Conservation (phyloP, 768 basidiomycete species). For the Tulasnella sp. region DNA sequence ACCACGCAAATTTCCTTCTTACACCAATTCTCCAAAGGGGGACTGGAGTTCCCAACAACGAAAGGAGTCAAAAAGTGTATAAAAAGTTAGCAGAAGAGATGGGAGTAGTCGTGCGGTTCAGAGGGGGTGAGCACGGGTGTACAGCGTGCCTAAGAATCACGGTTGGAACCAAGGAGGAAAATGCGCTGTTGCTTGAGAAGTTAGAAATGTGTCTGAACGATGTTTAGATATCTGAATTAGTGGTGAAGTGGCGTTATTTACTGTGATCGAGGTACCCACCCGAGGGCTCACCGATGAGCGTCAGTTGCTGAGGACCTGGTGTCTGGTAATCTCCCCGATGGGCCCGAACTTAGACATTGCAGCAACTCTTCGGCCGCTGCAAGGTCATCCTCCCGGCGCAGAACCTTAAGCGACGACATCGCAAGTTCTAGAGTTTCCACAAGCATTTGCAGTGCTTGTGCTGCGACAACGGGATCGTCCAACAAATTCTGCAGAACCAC, state of each 20-base stretch:
- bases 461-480: not conserved
- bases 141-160: slow-evolving; percentile 80
- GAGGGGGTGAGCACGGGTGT: slow-evolving; percentile 80
- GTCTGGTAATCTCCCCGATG: not conserved
- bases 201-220: too few species aligned
- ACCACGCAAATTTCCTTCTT: slow-evolving; percentile 84
- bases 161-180: slow-evolving; percentile 76
- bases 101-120: slow-evolving; percentile 81
- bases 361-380: not conserved
- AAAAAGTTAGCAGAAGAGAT: slow-evolving; percentile 69
- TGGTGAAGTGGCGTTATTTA: too few species aligned
- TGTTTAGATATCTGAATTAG: too few species aligned
- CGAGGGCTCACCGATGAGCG: too few species aligned
- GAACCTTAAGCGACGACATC: slow-evolving; percentile 3
- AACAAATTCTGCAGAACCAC: slow-evolving; percentile 3
- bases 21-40: slow-evolving; percentile 53
- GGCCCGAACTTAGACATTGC: not conserved
- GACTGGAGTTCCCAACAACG: slow-evolving; percentile 28
- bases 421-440: slow-evolving; percentile 1
- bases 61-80: slow-evolving; percentile 44
- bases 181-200: slow-evolving; percentile 42
- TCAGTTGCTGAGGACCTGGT: too few species aligned
- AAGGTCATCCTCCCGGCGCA: not conserved
- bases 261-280: too few species aligned
- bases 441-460: not conserved